Percentiles rank a stretch among this genome's conserved stretches.
Evolutionary conservation across 306 rosid species (phyloP).

Genomic region (Prunus padus): DNA sequence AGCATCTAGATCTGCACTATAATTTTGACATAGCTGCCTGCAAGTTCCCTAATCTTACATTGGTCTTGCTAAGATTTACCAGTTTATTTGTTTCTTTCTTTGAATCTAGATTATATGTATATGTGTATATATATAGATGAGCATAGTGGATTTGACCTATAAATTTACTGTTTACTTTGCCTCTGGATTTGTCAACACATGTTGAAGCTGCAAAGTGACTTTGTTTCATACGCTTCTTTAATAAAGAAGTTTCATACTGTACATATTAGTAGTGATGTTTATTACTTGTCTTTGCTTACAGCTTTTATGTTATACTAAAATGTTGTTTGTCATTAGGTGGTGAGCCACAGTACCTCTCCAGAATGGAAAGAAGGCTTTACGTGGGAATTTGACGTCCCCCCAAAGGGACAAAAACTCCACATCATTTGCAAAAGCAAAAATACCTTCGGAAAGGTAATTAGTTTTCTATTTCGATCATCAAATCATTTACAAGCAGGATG

Average conservation of each 20-base stretch:
- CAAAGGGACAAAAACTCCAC: constrained; percentile 94
- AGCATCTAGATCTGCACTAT: constrained; percentile 2
- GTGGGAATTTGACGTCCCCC: constrained; percentile 96
- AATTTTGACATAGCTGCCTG: not conserved
- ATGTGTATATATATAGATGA: not conserved
- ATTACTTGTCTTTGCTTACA: constrained; percentile 11
- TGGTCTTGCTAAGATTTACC: not conserved
- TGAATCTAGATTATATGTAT: not conserved
- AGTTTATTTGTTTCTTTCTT: too few species aligned
- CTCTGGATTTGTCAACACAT: not conserved
- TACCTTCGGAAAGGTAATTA: constrained; percentile 92
- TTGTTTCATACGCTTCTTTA: not conserved
- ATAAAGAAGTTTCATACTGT: constrained; percentile 6
- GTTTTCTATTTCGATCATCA: constrained; percentile 21
- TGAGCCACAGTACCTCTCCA: constrained; percentile 80
- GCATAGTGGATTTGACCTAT: not conserved
- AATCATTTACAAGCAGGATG: constrained; percentile 15
- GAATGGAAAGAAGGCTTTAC: constrained; percentile 99
- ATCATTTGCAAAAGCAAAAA: constrained; percentile 97
- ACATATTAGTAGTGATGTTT: constrained; percentile 19
- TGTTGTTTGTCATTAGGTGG: constrained; percentile 48
- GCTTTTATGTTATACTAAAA: constrained; percentile 1
- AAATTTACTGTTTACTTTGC: not conserved
- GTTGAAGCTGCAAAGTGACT: not conserved
- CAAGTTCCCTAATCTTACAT: not conserved